Conservation (phyloP, 495 filamentous ascomycete genomes). For the Xylaria sp. region DNA sequence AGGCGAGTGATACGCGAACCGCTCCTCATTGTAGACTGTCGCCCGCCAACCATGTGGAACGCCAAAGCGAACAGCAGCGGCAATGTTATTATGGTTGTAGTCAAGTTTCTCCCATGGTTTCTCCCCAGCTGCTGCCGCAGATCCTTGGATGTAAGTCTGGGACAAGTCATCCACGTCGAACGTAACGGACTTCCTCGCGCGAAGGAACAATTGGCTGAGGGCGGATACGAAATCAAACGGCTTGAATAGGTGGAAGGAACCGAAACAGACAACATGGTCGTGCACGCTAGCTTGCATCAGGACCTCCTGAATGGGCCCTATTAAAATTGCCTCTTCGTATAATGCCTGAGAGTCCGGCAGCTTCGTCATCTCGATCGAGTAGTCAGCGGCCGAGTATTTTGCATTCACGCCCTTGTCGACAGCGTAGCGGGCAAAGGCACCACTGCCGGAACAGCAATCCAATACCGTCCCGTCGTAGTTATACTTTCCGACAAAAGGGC, state of each 20-base stretch:
- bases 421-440: neutral
- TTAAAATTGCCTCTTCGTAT: neutral
- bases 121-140: neutral
- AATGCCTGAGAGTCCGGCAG: neutral
- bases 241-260: conserved; percentile 1
- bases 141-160: neutral
- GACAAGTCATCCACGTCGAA: conserved; percentile 2
- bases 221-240: neutral
- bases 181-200: neutral
- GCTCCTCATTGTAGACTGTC: neutral
- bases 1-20: conserved; percentile 1
- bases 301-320: neutral
- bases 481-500: neutral
- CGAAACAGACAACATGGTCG: conserved; percentile 5
- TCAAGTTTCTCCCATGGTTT: neutral
- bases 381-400: neutral
- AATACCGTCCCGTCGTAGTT: neutral
- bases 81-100: neutral
- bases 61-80: neutral
- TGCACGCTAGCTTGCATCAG: neutral
- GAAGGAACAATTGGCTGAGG: neutral
- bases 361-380: neutral
- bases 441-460: neutral
- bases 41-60: neutral
- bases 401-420: neutral